These are phyloP conservation scores for Amanita pallidorosea DNA, from an alignment of 768 basidiomycete species.

Conservation along the genomic window DNA sequence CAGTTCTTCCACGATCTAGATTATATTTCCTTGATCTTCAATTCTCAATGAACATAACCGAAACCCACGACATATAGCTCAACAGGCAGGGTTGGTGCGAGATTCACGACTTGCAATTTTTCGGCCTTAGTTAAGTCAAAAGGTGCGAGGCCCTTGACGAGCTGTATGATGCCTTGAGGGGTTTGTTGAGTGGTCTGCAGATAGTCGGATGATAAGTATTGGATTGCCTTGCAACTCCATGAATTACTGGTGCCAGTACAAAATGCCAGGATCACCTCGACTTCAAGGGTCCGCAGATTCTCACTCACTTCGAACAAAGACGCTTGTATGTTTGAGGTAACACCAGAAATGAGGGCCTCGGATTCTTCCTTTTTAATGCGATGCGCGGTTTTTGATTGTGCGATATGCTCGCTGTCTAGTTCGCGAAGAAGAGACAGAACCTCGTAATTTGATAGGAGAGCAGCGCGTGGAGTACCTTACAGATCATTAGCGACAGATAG, in stretches of 20 bases:
- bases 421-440: slow-evolving; percentile 70
- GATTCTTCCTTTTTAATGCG: slow-evolving; percentile 70
- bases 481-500: not conserved
- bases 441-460: slow-evolving; percentile 85
- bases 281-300: slow-evolving; percentile 77
- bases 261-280: slow-evolving; percentile 42
- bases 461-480: slow-evolving; percentile 58
- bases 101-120: slow-evolving; percentile 86
- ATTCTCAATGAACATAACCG: not conserved
- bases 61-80: slow-evolving; percentile 80
- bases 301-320: slow-evolving; percentile 48
- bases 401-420: slow-evolving; percentile 64
- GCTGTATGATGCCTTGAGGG: slow-evolving; percentile 46
- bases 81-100: slow-evolving; percentile 71
- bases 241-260: slow-evolving; percentile 3
- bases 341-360: slow-evolving; percentile 14
- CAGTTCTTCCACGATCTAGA: slow-evolving; percentile 86
- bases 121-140: slow-evolving; percentile 82
- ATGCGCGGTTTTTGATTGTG: slow-evolving; percentile 56
- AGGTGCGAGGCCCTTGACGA: slow-evolving; percentile 56
- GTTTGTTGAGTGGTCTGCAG: slow-evolving; percentile 63
- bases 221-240: slow-evolving; percentile 51
- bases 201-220: slow-evolving; percentile 68
- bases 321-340: slow-evolving; percentile 8
- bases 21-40: not conserved